phyloP scores from a whole-genome alignment of 2,329 filamentous ascomycete genomes.

The Pseudogymnoascus sp. region DNA sequence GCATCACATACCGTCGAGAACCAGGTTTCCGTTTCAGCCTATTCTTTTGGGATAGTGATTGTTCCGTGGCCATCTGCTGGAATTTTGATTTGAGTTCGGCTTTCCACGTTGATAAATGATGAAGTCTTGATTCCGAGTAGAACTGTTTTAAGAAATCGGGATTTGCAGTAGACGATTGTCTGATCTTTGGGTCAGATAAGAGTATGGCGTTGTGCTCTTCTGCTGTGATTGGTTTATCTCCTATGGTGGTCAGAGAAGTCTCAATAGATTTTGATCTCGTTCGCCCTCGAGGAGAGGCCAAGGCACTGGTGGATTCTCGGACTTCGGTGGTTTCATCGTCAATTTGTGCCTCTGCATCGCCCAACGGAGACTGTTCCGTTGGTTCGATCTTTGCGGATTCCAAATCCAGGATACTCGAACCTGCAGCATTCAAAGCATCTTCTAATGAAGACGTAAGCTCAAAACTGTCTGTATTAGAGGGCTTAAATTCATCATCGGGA shows the following conservation, averaged over 20 bases:
- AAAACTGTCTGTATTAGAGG: constrained; percentile 17
- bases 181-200: constrained; percentile 74
- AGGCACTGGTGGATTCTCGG: not conserved
- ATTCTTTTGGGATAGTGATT: constrained; percentile 43
- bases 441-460: constrained; percentile 29
- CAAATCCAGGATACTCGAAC: not conserved
- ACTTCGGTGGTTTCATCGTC: constrained; percentile 7
- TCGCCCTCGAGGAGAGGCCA: not conserved
- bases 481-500: not conserved
- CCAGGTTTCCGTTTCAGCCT: constrained; percentile 47
- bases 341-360: not conserved
- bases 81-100: constrained; percentile 84
- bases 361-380: not conserved
- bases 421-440: constrained; percentile 24
- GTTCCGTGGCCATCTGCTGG: constrained; percentile 71
- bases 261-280: not conserved
- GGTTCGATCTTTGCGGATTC: not conserved
- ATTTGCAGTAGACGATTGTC: constrained; percentile 85
- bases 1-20: constrained; percentile 73
- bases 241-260: not conserved
- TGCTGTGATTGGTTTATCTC: constrained; percentile 48
- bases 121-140: constrained; percentile 88
- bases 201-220: constrained; percentile 89
- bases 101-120: constrained; percentile 96
- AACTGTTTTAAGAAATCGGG: constrained; percentile 91